A percentile compares a stretch with the other conserved stretches of the same genome.
Evolutionary conservation across 441 rosid genomes (phyloP).

Genomic region (Populus hybrid): DNA sequence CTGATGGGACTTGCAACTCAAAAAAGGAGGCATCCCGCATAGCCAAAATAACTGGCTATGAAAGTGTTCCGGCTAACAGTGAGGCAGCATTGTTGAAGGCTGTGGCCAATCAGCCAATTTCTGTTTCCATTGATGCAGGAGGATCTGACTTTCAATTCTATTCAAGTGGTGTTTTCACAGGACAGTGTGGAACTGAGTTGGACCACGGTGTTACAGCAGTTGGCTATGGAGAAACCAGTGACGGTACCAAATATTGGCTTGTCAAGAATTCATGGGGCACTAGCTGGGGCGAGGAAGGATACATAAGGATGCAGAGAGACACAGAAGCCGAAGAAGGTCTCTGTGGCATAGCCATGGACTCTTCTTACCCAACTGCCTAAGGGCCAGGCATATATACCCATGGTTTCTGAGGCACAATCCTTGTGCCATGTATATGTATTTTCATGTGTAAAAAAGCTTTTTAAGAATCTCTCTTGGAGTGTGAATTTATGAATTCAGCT

Average conservation of each 20-base stretch:
- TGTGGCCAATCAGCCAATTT: slow-evolving; percentile 57
- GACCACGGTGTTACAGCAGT: slow-evolving; percentile 61
- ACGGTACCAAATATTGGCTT: slow-evolving; percentile 47
- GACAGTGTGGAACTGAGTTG: slow-evolving; percentile 46
- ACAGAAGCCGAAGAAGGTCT: slow-evolving; percentile 30
- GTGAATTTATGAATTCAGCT: too few relatives aligned
- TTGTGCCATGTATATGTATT: too few relatives aligned
- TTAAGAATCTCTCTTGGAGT: too few relatives aligned
- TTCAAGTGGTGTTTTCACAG: slow-evolving; percentile 45
- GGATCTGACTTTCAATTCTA: slow-evolving; percentile 55
- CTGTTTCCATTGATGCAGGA: slow-evolving; percentile 70
- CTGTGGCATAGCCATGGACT: slow-evolving; percentile 66
- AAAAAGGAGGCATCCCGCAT: slow-evolving; percentile 21
- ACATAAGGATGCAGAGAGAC: slow-evolving; percentile 46
- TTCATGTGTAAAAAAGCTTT: too few relatives aligned
- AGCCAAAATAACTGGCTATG: slow-evolving; percentile 42
- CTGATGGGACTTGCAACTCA: slow-evolving; percentile 39
- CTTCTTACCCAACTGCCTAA: slow-evolving; percentile 55
- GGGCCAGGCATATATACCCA: not conserved
- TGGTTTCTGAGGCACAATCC: too few relatives aligned
- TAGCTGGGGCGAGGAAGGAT: slow-evolving; percentile 70
- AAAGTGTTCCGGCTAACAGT: slow-evolving; percentile 30
- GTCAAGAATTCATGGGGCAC: slow-evolving; percentile 80
- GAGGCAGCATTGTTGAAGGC: slow-evolving; percentile 45
- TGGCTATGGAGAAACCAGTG: slow-evolving; percentile 52